phyloP scores from a whole-genome alignment of 441 rosid species.

The Breynia disticha region DNA sequence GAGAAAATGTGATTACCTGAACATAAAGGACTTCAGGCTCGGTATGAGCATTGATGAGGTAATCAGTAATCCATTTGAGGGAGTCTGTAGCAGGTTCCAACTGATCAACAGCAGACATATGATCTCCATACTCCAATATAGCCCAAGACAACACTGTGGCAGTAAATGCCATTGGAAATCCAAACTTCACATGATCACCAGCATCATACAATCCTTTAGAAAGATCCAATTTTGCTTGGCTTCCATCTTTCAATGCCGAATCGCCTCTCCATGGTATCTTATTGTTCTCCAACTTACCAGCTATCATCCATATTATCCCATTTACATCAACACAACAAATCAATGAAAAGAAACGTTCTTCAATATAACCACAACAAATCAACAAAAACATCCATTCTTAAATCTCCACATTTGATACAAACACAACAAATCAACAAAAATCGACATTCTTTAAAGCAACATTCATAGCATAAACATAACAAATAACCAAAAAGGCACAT shows the following conservation, averaged over 20 bases:
- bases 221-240: conserved; percentile 38
- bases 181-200: conserved; percentile 67
- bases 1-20: conserved; percentile 32
- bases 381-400: too few relatives aligned
- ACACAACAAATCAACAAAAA: not conserved
- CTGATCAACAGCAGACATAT: conserved; percentile 53
- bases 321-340: not conserved
- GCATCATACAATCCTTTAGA: conserved; percentile 77
- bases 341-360: not conserved
- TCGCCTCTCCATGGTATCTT: conserved; percentile 65
- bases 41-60: conserved; percentile 53
- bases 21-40: conserved; percentile 42
- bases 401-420: too few relatives aligned
- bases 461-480: too few relatives aligned
- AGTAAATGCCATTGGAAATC: conserved; percentile 64
- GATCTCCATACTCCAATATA: conserved; percentile 59
- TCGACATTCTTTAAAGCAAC: not conserved
- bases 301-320: conserved; percentile 23
- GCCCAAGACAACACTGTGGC: conserved; percentile 60
- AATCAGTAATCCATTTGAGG: conserved; percentile 76
- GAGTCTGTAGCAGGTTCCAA: conserved; percentile 47
- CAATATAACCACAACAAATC: too few relatives aligned
- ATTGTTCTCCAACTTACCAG: conserved; percentile 47
- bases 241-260: conserved; percentile 59
- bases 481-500: too few relatives aligned